A percentile compares a stretch with the other conserved stretches of the same genome.
These are phyloP conservation scores for Drechslerella dactyloides DNA, from an alignment of 2,329 filamentous ascomycete species.

Conservation along the genomic window DNA sequence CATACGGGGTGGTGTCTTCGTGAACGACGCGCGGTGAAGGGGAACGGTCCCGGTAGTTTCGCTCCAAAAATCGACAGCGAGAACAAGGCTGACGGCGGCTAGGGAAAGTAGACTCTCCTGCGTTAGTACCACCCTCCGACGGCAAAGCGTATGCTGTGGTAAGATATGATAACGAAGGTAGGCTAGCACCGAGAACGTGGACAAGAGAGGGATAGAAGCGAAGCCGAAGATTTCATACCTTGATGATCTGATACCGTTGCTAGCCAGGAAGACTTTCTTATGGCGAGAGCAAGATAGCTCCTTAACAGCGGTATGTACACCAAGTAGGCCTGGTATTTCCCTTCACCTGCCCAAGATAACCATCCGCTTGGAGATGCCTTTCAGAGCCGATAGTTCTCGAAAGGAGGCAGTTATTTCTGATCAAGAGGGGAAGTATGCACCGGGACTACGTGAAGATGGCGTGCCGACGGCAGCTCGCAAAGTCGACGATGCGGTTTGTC, in stretches of 20 bases:
- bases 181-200: neutral
- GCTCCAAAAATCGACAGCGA: constrained; percentile 21
- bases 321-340: constrained; percentile 25
- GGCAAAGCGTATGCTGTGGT: neutral
- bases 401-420: constrained; percentile 16
- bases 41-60: constrained; percentile 30
- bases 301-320: constrained; percentile 10
- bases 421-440: constrained; percentile 20
- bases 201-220: constrained; percentile 1
- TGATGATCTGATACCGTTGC: constrained; percentile 24
- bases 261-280: constrained; percentile 14
- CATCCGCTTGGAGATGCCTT: constrained; percentile 48
- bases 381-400: constrained; percentile 25
- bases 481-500: constrained; percentile 21
- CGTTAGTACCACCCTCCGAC: constrained; percentile 14
- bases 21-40: constrained; percentile 13
- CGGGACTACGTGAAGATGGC: constrained; percentile 11
- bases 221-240: constrained; percentile 42
- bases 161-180: neutral
- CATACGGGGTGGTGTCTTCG: constrained; percentile 15
- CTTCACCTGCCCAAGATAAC: constrained; percentile 44
- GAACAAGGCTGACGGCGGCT: constrained; percentile 35
- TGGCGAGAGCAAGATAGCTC: constrained; percentile 29
- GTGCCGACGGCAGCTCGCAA: constrained; percentile 20
- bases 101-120: constrained; percentile 11